Evolutionary conservation across 805 yeast species (phyloP).

Genomic region (Candida ulmi): DNA sequence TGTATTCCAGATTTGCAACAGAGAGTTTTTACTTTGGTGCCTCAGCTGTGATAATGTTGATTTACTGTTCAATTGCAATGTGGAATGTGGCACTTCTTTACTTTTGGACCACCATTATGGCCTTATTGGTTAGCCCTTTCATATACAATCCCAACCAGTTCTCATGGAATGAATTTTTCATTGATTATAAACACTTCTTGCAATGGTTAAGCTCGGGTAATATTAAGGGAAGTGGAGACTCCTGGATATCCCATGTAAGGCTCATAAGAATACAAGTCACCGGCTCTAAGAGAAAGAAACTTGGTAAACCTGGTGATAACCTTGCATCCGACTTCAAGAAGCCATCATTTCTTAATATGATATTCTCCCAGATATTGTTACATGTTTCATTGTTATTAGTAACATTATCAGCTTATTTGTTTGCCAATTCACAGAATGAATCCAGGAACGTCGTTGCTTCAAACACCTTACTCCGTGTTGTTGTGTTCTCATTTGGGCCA

Average conservation of each 20-base stretch:
- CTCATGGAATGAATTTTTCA: slow-evolving; percentile 55
- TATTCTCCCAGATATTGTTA: slow-evolving; percentile 36
- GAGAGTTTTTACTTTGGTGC: slow-evolving; percentile 65
- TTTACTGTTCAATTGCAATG: slow-evolving; percentile 53
- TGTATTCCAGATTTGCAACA: slow-evolving; percentile 65
- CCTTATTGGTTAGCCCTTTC: slow-evolving; percentile 54
- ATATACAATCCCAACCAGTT: slow-evolving; percentile 64
- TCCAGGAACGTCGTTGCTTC: slow-evolving; percentile 28
- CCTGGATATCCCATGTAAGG: slow-evolving; percentile 47
- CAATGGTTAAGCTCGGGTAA: slow-evolving; percentile 44
- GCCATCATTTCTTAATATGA: slow-evolving; percentile 41
- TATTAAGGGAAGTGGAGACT: slow-evolving; percentile 26
- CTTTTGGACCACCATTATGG: slow-evolving; percentile 57
- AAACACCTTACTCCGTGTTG: slow-evolving; percentile 37
- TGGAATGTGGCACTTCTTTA: slow-evolving; percentile 55
- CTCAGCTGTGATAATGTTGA: slow-evolving; percentile 41
- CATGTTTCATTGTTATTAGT: slow-evolving; percentile 29
- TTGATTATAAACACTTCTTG: slow-evolving; percentile 49
- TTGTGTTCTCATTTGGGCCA: slow-evolving; percentile 42
- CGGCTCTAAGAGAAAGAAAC: slow-evolving; percentile 45
- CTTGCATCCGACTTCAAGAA: slow-evolving; percentile 38
- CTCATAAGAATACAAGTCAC: slow-evolving; percentile 47
- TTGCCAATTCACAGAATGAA: slow-evolving; percentile 50
- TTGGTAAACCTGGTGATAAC: slow-evolving; percentile 33
- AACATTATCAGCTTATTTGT: slow-evolving; percentile 42